Conservation (phyloP, 140 eudicot genomes). For the Anethum foeniculum region DNA sequence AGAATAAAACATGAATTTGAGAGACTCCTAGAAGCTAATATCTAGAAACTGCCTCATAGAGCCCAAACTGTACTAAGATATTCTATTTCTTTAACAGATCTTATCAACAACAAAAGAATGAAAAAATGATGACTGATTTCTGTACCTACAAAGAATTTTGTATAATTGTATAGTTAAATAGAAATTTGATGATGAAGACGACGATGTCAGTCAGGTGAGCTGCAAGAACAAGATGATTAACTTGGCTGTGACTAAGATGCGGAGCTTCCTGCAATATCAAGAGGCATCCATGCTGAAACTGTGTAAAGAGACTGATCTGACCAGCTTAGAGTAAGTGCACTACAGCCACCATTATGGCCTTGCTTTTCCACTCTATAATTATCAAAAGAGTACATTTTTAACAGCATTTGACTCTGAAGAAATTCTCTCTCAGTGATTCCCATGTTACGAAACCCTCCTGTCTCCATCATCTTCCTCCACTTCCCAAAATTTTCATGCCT, state of each 20-base stretch:
- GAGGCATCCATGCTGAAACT: slow-evolving; percentile 64
- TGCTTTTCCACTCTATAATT: slow-evolving; percentile 47
- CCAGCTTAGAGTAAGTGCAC: slow-evolving; percentile 59
- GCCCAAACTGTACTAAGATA: slow-evolving; percentile 4
- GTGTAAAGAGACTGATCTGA: slow-evolving; percentile 80
- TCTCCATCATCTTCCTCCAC: slow-evolving; percentile 69
- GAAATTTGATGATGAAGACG: slow-evolving; percentile 12
- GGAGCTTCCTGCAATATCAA: slow-evolving; percentile 34
- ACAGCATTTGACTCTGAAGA: slow-evolving; percentile 66
- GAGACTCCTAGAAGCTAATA: neutral
- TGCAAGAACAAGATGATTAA: slow-evolving; percentile 6
- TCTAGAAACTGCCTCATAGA: neutral
- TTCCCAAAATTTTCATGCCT: slow-evolving; percentile 64
- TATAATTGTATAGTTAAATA: slow-evolving; percentile 4
- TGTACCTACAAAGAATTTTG: slow-evolving; percentile 57
- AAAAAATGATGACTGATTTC: slow-evolving; percentile 43
- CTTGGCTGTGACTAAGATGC: slow-evolving; percentile 29
- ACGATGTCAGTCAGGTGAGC: neutral
- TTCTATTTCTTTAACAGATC: slow-evolving; percentile 12
- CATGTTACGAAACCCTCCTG: slow-evolving; percentile 51
- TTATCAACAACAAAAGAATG: slow-evolving; percentile 58
- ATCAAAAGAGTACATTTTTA: slow-evolving; percentile 56
- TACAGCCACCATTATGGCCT: slow-evolving; percentile 23
- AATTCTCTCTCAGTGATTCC: slow-evolving; percentile 59
- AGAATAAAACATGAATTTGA: slow-evolving; percentile 7